Percentiles rank a stretch among this genome's conserved stretches.
These are phyloP conservation scores for Hypocrella siamensis DNA, from an alignment of 2,329 filamentous ascomycete genomes.

Conservation along the genomic window DNA sequence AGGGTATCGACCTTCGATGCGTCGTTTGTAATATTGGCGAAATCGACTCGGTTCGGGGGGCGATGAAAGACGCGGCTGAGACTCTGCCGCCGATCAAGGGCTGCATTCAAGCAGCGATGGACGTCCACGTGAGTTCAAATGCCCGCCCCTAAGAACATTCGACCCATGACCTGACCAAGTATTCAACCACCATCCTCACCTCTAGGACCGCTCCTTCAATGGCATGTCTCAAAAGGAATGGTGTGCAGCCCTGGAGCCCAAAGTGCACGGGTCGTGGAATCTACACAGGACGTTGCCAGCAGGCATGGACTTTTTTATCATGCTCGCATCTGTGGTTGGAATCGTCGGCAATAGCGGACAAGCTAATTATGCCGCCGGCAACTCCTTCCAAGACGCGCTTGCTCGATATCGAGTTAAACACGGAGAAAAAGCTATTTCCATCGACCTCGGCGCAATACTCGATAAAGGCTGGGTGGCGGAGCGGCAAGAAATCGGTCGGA, in stretches of 20 bases:
- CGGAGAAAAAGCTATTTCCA: neutral
- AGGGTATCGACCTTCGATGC: constrained; percentile 8
- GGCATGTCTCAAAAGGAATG: constrained; percentile 19
- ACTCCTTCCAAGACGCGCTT: constrained; percentile 23
- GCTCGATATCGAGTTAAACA: constrained; percentile 13
- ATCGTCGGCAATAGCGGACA: constrained; percentile 17
- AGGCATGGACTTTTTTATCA: constrained; percentile 19
- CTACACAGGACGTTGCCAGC: constrained; percentile 10
- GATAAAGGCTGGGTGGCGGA: too few relatives aligned
- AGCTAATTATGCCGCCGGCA: constrained; percentile 24
- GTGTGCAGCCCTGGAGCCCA: constrained; percentile 11
- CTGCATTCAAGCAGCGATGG: neutral
- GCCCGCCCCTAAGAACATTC: too few relatives aligned
- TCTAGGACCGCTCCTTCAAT: constrained; percentile 9
- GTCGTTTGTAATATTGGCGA: neutral
- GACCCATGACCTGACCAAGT: too few relatives aligned
- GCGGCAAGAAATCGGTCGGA: too few relatives aligned
- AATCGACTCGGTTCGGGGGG: neutral
- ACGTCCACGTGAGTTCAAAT: too few relatives aligned
- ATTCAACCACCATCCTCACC: too few relatives aligned
- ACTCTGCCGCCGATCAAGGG: too few relatives aligned
- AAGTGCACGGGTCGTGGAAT: constrained; percentile 18
- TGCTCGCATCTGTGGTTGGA: constrained; percentile 16
- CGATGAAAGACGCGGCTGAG: too few relatives aligned
- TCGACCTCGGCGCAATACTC: neutral